These are phyloP conservation scores for Pseudophaeomoniella oleicola DNA, from an alignment of 2,329 filamentous ascomycete species.

Conservation along the genomic window DNA sequence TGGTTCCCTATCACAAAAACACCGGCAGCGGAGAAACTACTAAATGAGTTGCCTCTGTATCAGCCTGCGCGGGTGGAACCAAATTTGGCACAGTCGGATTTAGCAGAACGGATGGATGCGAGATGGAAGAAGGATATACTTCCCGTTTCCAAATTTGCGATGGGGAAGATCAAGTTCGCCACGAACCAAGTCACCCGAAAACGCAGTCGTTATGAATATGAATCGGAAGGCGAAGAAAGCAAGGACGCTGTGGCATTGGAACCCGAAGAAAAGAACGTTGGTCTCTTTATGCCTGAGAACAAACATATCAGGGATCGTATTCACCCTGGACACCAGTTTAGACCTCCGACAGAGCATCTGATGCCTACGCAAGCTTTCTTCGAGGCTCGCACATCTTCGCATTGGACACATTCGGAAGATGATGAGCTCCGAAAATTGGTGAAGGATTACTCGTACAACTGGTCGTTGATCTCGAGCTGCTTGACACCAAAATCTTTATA, in stretches of 20 bases:
- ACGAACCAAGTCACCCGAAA: constrained; percentile 54
- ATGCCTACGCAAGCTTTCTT: constrained; percentile 91
- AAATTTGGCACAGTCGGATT: constrained; percentile 17
- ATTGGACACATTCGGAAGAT: constrained; percentile 84
- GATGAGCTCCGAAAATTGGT: constrained; percentile 76
- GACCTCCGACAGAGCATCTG: constrained; percentile 75
- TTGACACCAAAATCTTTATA: constrained; percentile 61
- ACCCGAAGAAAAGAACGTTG: constrained; percentile 61
- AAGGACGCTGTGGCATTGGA: constrained; percentile 36
- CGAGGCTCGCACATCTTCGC: constrained; percentile 70
- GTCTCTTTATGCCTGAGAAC: constrained; percentile 79
- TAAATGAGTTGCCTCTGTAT: constrained; percentile 72
- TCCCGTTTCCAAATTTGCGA: constrained; percentile 74
- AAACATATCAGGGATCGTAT: constrained; percentile 79
- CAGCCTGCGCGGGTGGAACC: constrained; percentile 43
- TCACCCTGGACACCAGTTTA: constrained; percentile 81
- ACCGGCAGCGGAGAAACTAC: constrained; percentile 57
- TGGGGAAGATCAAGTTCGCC: constrained; percentile 61
- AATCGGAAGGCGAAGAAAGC: constrained; percentile 55
- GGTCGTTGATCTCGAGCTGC: constrained; percentile 81
- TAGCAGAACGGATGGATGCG: constrained; percentile 45
- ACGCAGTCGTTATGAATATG: constrained; percentile 70
- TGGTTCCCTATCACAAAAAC: constrained; percentile 65
- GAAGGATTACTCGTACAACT: constrained; percentile 91
- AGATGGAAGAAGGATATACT: constrained; percentile 64